These are phyloP conservation scores for Craspedostauros australis DNA, from an alignment of 108 stramenopile genomes.

Conservation along the genomic window DNA sequence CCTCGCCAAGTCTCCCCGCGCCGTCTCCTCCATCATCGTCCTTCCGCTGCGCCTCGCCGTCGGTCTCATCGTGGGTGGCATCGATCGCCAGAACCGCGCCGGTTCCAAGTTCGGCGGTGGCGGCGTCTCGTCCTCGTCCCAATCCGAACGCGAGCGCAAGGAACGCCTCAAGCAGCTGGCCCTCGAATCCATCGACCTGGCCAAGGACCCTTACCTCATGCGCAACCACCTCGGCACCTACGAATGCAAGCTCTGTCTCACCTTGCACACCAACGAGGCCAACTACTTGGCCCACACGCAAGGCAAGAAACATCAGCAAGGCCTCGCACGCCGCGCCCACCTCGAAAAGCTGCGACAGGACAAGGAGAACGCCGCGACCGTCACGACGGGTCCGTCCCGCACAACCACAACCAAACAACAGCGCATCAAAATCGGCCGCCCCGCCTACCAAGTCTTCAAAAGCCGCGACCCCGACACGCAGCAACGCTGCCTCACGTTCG, in stretches of 20 bases:
- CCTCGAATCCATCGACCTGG: conserved; percentile 96
- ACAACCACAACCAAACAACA: not conserved
- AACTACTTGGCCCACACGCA: conserved; percentile 99
- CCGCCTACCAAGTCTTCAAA: conserved; percentile 98
- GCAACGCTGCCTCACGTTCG: conserved; percentile 91
- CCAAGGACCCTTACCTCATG: conserved; percentile 99
- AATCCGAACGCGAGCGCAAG: conserved; percentile 94
- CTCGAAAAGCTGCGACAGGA: conserved; percentile 73
- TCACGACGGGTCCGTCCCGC: conserved; percentile 16
- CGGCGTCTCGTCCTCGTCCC: conserved; percentile 83
- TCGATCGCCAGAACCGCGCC: conserved; percentile 96
- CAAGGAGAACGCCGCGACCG: conserved; percentile 39
- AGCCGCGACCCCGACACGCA: conserved; percentile 78
- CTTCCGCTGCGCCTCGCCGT: too few relatives aligned
- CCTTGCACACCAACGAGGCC: conserved; percentile 97
- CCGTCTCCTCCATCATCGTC: not conserved
- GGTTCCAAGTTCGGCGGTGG: conserved; percentile 98
- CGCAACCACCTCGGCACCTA: conserved; percentile 97
- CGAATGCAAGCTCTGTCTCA: conserved; percentile 98
- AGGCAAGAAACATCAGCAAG: conserved; percentile 98
- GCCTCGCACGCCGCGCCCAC: conserved; percentile 82
- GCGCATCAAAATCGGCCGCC: conserved; percentile 93
- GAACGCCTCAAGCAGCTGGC: conserved; percentile 94
- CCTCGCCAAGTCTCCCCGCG: too few relatives aligned
- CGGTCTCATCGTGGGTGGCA: conserved; percentile 41